These are phyloP conservation scores for Galerina marginata DNA, from an alignment of 768 basidiomycete species.

Conservation along the genomic window DNA sequence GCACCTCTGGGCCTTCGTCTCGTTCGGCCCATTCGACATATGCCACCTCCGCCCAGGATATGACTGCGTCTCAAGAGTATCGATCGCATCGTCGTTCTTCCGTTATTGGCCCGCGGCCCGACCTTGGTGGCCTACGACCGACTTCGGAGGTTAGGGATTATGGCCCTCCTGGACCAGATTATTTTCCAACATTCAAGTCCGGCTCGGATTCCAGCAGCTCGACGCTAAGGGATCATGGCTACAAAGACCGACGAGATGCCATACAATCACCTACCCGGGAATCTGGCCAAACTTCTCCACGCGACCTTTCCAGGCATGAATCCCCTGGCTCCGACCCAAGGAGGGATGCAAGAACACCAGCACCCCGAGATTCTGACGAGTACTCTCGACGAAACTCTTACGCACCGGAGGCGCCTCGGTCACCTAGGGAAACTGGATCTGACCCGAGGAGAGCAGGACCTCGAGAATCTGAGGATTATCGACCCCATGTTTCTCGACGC, in stretches of 20 bases:
- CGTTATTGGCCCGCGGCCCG: conserved; percentile 22
- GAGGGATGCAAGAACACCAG: conserved; percentile 18
- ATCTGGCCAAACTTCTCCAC: background rate
- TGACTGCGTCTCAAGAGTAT: conserved; percentile 3
- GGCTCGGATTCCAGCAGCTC: conserved; percentile 6
- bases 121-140: conserved; percentile 15
- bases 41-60: conserved; percentile 14
- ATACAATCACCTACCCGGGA: background rate
- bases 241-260: conserved; percentile 11
- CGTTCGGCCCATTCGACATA: conserved; percentile 18
- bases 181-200: background rate
- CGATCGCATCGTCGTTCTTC: conserved; percentile 21
- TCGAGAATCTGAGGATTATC: conserved; percentile 1
- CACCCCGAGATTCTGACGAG: conserved; percentile 13
- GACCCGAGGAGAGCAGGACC: conserved; percentile 17
- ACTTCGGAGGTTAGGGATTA: conserved; percentile 19
- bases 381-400: conserved; percentile 20
- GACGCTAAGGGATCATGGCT: conserved; percentile 6
- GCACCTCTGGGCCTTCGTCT: conserved; percentile 5
- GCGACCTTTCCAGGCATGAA: background rate
- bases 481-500: background rate
- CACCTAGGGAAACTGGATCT: conserved; percentile 14
- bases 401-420: conserved; percentile 8
- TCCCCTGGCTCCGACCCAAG: conserved; percentile 8
- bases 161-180: conserved; percentile 15